phyloP scores from a whole-genome alignment of 116 monocot genomes.

The Papilionanthe hybrid region DNA sequence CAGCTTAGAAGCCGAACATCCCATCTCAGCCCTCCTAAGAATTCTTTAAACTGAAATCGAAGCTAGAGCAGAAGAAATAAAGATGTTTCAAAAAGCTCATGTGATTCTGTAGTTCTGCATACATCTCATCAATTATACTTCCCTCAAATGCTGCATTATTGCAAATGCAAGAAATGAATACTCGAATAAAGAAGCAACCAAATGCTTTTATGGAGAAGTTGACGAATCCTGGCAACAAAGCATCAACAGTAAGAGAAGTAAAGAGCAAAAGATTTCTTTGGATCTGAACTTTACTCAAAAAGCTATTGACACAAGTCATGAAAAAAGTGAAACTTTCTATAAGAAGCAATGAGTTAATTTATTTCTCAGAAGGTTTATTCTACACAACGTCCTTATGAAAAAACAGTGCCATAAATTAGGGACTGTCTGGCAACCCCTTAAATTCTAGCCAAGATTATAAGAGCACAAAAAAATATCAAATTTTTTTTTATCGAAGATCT shows the following conservation, averaged over 20 bases:
- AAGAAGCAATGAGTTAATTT: not conserved
- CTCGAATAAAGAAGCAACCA: not conserved
- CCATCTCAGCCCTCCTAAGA: conserved; percentile 58
- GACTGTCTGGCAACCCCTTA: too few species aligned
- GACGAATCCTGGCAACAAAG: not conserved
- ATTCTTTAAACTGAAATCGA: conserved; percentile 31
- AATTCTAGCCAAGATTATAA: too few species aligned
- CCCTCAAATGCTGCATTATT: not conserved
- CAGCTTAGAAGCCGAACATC: conserved; percentile 81
- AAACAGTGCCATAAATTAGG: not conserved
- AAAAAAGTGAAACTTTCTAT: not conserved
- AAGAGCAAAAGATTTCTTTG: not conserved
- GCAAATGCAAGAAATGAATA: conserved; percentile 1
- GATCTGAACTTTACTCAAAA: conserved; percentile 10
- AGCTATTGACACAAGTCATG: conserved; percentile 7
- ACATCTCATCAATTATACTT: conserved; percentile 2
- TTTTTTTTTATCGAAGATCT: not conserved
- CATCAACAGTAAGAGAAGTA: not conserved
- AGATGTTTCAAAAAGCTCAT: conserved; percentile 17
- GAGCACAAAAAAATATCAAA: not conserved
- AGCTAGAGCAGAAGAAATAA: conserved; percentile 4
- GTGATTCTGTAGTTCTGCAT: conserved; percentile 15
- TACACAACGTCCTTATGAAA: not conserved
- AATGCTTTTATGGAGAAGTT: not conserved
- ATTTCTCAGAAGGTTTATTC: too few species aligned